Evolutionary conservation across 768 basidiomycete genomes (phyloP), one percentile per base, ranked within the genome.

Genomic region (Lentinula edodes): DNA sequence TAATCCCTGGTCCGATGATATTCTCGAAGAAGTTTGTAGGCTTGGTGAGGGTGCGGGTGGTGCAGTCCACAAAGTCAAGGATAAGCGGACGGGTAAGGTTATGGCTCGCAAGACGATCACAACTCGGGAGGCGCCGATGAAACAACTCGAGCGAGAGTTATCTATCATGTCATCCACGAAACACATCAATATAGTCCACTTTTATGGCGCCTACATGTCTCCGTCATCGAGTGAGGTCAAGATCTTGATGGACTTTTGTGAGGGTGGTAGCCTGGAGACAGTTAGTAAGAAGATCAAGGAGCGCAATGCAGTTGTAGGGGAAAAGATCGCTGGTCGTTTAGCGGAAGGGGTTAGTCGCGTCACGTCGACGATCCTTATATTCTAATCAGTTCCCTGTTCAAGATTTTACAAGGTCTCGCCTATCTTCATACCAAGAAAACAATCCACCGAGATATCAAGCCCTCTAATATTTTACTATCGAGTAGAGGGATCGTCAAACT

Each of bases 71-170:
- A 95, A 93, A 74, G 95, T 98, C 52, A 85, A 79, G 71, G 93
- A 97, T 73, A 88, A 81, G 69, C 87, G 89, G 59, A 91, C 86
- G 1, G 85, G 85, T 38, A 78, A 79, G 71, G 82, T 95, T 67
- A 88, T 97, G 85, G 97, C 97, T 5, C 86, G 95, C 69, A 99
- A 99, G 80, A 91, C 93, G 8, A 94, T 96, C 70, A 91, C 91
- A 35, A 93, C 91, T 9, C 87, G 87, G 60, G 90, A 92, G 67
- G 96, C 93, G 51, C 95, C 95, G 16, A 81, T 89, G 75, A 91
- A 89, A 75, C 96, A 98, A 78, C 85, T 98, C 62, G 80, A 94
- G 61, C 87, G 97, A 61, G 97, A 99, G 75, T 80, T 98, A 60
- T 85, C 86, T 59, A 96, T 98, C 74, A 93, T 93, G 67, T 88